Base-by-base conservation (phyloP, 1,139 yeast genomes). In the Kodamaea plutei region DNA sequence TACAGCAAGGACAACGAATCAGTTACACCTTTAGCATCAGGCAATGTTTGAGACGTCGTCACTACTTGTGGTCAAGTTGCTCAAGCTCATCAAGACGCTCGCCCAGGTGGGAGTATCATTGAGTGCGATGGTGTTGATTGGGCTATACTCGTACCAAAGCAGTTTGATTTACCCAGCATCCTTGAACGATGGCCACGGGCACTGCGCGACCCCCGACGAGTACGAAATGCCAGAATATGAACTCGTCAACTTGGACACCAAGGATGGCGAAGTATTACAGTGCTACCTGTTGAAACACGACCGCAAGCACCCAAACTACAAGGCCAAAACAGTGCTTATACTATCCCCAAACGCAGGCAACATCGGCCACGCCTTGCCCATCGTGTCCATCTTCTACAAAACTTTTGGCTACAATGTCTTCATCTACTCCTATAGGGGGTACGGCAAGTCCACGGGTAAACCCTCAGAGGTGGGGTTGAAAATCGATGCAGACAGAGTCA, bases 331-430 rank as follows among this genome's bases (percentile, higher is more conserved):
- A 0, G 70, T 91, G 6, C 52, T 93, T 28, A 70, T 91, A 19
- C 67, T 88, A 34, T 81, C 88, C 25, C 98, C 98, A 3, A 91
- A 91, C 58, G 98, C 97, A 2, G 98, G 98, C 4, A 91, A 93
- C 54, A 91, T 91, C 35, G 98, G 98, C 21, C 91, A 87, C 52
- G 81, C 88, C 14, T 64, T 91, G 33, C 96, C 97, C 1, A 73
- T 88, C 6, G 95, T 84, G 1, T 70, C 80, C 32, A 60, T 82
- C 10, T 79, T 91, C 43, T 84, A 76, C 56, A 61, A 69, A 34
- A 64, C 70, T 28, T 69, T 84, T 54, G 75, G 77, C 9, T 78
- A 80, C 56, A 88, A 91, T 53, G 96, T 89, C 2, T 76, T 89
- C 31, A 77, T 85, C 5, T 84, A 85, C 46, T 84, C 95, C 1